phyloP scores from a whole-genome alignment of 1,139 yeast species.

The Suhomyces choctaworum region DNA sequence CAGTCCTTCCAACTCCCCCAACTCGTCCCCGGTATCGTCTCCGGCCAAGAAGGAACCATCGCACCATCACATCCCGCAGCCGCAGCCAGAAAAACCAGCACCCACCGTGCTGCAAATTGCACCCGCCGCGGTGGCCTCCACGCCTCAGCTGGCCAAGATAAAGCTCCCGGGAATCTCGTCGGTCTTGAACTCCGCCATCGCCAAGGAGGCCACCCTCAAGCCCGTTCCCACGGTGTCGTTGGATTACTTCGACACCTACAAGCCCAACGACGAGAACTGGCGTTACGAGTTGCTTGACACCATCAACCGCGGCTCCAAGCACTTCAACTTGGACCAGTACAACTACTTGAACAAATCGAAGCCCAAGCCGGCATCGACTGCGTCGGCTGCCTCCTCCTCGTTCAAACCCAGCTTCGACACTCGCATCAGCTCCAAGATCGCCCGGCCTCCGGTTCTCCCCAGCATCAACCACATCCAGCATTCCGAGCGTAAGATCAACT shows the following conservation, averaged over 20 bases:
- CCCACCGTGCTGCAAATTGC: background rate
- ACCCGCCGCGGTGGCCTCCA: background rate
- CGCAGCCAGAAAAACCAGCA: constrained; percentile 1
- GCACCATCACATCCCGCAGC: background rate
- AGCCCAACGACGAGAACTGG: constrained; percentile 51
- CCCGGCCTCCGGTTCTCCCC: constrained; percentile 31
- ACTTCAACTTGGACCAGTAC: constrained; percentile 32
- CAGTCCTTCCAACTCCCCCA: constrained; percentile 35
- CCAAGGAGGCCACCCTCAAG: constrained; percentile 29
- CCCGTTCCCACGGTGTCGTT: constrained; percentile 48
- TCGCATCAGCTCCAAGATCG: constrained; percentile 38
- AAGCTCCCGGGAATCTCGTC: constrained; percentile 46
- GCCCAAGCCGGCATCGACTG: constrained; percentile 5
- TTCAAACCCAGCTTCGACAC: constrained; percentile 43
- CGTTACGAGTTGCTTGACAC: constrained; percentile 44
- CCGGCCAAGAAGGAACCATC: constrained; percentile 13
- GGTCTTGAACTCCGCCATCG: constrained; percentile 31
- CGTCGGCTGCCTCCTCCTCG: constrained; percentile 12
- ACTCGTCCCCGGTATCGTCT: constrained; percentile 22
- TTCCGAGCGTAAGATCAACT: constrained; percentile 45
- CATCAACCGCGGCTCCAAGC: constrained; percentile 34
- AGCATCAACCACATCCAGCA: constrained; percentile 19
- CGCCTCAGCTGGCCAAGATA: constrained; percentile 12
- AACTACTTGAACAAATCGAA: constrained; percentile 27
- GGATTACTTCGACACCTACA: constrained; percentile 50